Conservation (phyloP, 2,329 filamentous ascomycete species). For the Corynespora cassiicola region DNA sequence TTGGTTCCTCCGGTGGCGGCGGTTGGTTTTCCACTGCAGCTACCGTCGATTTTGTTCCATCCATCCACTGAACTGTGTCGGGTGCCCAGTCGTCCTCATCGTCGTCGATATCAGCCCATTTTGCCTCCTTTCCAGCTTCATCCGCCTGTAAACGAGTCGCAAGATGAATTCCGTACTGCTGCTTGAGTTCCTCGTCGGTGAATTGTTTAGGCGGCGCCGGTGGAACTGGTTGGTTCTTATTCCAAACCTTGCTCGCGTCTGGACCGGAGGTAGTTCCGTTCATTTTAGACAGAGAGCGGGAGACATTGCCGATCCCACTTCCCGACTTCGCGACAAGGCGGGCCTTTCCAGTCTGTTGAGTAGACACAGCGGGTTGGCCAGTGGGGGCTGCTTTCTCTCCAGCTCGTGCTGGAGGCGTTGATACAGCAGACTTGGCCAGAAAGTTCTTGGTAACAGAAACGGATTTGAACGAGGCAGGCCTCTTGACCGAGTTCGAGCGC, state of each 20-base stretch:
- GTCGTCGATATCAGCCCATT: slow-evolving; percentile 90
- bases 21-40: slow-evolving; percentile 59
- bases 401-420: slow-evolving; percentile 57
- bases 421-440: slow-evolving; percentile 72
- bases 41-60: slow-evolving; percentile 82
- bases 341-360: slow-evolving; percentile 66
- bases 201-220: slow-evolving; percentile 79
- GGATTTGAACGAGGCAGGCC: slow-evolving; percentile 80
- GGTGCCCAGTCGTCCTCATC: slow-evolving; percentile 89
- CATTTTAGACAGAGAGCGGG: slow-evolving; percentile 61
- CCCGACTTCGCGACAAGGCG: slow-evolving; percentile 79
- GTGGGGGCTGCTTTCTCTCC: slow-evolving; percentile 60
- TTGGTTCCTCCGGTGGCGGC: slow-evolving; percentile 36
- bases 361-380: slow-evolving; percentile 52
- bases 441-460: slow-evolving; percentile 88
- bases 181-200: slow-evolving; percentile 83
- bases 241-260: slow-evolving; percentile 81
- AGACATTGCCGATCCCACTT: slow-evolving; percentile 63
- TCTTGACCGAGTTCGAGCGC: slow-evolving; percentile 70
- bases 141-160: slow-evolving; percentile 79
- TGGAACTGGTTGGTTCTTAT: slow-evolving; percentile 81
- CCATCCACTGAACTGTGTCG: slow-evolving; percentile 85
- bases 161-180: slow-evolving; percentile 86
- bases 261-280: slow-evolving; percentile 68
- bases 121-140: slow-evolving; percentile 74